Percentiles rank a stretch among this genome's conserved stretches.
Conservation (phyloP, 2,329 filamentous ascomycete genomes). For the Fusarium neocosmosporiellum region DNA sequence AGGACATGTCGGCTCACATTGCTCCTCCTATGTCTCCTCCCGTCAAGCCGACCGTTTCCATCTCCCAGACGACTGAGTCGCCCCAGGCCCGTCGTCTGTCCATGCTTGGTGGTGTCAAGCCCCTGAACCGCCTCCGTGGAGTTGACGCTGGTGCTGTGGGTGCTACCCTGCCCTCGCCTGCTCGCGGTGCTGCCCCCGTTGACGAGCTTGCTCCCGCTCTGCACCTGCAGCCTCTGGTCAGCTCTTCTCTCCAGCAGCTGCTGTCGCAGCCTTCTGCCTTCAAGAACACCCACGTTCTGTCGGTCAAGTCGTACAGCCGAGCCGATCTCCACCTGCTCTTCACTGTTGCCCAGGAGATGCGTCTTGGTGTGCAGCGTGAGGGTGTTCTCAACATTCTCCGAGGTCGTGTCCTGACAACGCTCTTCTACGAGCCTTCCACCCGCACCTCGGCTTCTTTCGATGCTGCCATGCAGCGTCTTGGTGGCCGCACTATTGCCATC, state of each 20-base stretch:
- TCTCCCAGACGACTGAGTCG: constrained; percentile 51
- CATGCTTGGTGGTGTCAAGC: constrained; percentile 45
- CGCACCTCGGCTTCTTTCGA: constrained; percentile 96
- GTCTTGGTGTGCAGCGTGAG: constrained; percentile 90
- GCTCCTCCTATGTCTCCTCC: constrained; percentile 67
- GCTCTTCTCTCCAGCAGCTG: constrained; percentile 75
- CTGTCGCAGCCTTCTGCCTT: constrained; percentile 82
- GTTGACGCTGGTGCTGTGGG: constrained; percentile 36
- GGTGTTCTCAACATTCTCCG: constrained; percentile 89
- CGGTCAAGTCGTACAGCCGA: constrained; percentile 89
- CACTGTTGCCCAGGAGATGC: constrained; percentile 98
- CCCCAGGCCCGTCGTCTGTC: constrained; percentile 49
- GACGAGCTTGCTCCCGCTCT: constrained; percentile 61
- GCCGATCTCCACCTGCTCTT: constrained; percentile 93
- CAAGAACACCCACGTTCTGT: constrained; percentile 90
- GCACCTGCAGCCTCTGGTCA: constrained; percentile 62
- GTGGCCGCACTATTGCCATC: constrained; percentile 85
- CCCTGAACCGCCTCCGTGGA: constrained; percentile 47
- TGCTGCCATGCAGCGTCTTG: constrained; percentile 97
- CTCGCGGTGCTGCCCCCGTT: constrained; percentile 42
- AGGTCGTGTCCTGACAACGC: constrained; percentile 85
- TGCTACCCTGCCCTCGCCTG: constrained; percentile 32
- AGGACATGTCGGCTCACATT: constrained; percentile 80
- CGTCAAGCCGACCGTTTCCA: constrained; percentile 62
- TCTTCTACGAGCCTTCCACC: constrained; percentile 99